A percentile compares a stretch with the other conserved stretches of the same genome.
Conservation (phyloP, 2,329 filamentous ascomycete species). For the Diaporthe ilicicola region DNA sequence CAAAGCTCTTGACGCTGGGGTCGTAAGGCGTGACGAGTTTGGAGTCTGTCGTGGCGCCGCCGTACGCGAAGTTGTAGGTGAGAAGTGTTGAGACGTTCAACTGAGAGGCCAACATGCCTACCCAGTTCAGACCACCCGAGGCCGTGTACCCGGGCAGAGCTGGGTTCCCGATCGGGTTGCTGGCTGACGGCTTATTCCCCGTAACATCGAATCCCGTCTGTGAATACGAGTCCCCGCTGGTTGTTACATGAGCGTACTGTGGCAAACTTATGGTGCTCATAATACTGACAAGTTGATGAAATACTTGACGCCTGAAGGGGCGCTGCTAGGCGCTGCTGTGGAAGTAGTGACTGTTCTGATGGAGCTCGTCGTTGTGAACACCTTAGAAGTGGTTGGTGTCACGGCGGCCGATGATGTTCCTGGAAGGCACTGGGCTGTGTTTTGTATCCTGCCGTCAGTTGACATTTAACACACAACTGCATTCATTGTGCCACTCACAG, state of each 20-base stretch:
- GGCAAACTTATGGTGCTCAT: background rate
- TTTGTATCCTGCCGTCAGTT: background rate
- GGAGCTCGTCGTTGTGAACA: background rate
- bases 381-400: background rate
- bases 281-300: slow-evolving; percentile 51
- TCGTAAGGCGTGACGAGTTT: slow-evolving; percentile 57
- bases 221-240: slow-evolving; percentile 67
- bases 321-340: background rate
- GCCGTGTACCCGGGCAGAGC: slow-evolving; percentile 57
- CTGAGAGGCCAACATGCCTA: slow-evolving; percentile 53
- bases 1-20: slow-evolving; percentile 57
- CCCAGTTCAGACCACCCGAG: slow-evolving; percentile 57
- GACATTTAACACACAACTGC: accelerated
- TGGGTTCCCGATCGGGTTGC: slow-evolving; percentile 70
- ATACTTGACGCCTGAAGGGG: slow-evolving; percentile 39
- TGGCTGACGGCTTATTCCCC: slow-evolving; percentile 56
- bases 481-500: background rate
- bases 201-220: slow-evolving; percentile 64
- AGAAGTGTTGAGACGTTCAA: slow-evolving; percentile 52
- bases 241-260: background rate
- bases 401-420: slow-evolving; percentile 14
- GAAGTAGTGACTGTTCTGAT: slow-evolving; percentile 9
- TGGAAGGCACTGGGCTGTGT: slow-evolving; percentile 19
- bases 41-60: slow-evolving; percentile 59
- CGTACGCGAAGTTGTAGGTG: slow-evolving; percentile 59